Evolutionary conservation across 2,329 filamentous ascomycete genomes (phyloP), one percentile per base, ranked within the genome.

Genomic region (Fusarium tjaetaba): DNA sequence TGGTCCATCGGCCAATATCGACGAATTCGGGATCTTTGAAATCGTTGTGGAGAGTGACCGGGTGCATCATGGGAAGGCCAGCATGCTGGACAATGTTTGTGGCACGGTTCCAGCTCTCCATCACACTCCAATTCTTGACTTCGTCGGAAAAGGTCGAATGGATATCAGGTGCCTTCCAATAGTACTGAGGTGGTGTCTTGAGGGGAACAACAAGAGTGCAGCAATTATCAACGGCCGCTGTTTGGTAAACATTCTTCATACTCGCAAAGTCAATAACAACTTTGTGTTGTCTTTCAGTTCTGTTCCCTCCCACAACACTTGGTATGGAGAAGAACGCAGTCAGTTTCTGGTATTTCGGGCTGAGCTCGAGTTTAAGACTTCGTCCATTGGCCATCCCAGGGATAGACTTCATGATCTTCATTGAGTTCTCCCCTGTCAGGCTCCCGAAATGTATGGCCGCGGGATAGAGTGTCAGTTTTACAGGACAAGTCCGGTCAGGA

Each of bases 391-490:
- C 14, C 7, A 63, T 57, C 5, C 63, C 30, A 8, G 45, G 41
- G n/a, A 81, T 39, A 2, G 76, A 73, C 59, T 87, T 87, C 86
- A 93, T 88, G 14, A 85, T 80, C 78, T 91, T 88, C 86, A 95
- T 90, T 0, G 84, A 83, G 6, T 81, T 83, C 9, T 88, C 85
- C 2, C 85, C 81, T 4, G 86, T 75, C 81, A 90, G 85, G 45
- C 90, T 84, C 0, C 93, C 93, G 73, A 95, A 92, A 24, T 90
- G 86, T 4, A 95, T 76, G 1, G 82, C 83, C 3, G 79, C 75
- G 6, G 87, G 83, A 4, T 80, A 76, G 4, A 90, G 71, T 22
- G 78, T 83, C 80, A 88, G 81, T 26, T 77, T 78, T 28, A 78
- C 67, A 3, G 81, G 80, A 48, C 83, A 82, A 11, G 42, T 53